Base-by-base conservation (phyloP, 331 rosid genomes). In the Malus hybrid region DNA sequence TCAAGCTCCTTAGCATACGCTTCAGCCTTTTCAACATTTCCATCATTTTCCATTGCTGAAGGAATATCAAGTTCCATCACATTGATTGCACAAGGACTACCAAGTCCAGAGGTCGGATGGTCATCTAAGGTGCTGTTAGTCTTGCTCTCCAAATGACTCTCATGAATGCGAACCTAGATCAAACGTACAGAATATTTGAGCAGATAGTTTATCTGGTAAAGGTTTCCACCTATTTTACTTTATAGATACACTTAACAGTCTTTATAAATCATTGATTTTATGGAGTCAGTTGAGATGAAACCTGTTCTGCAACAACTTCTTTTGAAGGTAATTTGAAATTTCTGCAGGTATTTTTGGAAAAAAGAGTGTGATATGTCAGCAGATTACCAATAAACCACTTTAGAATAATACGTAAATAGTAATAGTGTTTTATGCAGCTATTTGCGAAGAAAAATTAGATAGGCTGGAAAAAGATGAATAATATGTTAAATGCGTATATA, bases 1-100 rank as follows among this genome's bases (percentile, higher is more conserved):
- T 92, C 97, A 80, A 94, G 97, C 74, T 94, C 96, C 84, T 89
- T 89, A 73, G 88, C 70, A 77, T 84, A 90, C 24, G 87, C 88
- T 81, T 90, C 96, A 77, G 97, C 97, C 84, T 90, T 92, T 88
- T 87, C 92, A 71, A 94, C 90, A 77, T 68, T 89, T 77, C 86
- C 83, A 76, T 90, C 85, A 74, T 87, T 91, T 73, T 89, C 97
- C 81, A 81, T 60, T 7, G 70, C 75, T 32, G 78, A 64, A 72
- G 88, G 79, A 44, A 86, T 79, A 82, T 84, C 88, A 73, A 84
- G 70, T 76, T 90, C 96, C 75, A 77, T 84, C 78, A 75, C 61
- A 70, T 83, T 85, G 66, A 81, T 73, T 83, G 56, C 80, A 20
- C 70, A 70, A 64, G 87, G 83, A 79, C 79, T 76, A 82, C 78